These are phyloP conservation scores for Colletotrichum brevisporum DNA, from an alignment of 2,329 filamentous ascomycete species.

Conservation along the genomic window DNA sequence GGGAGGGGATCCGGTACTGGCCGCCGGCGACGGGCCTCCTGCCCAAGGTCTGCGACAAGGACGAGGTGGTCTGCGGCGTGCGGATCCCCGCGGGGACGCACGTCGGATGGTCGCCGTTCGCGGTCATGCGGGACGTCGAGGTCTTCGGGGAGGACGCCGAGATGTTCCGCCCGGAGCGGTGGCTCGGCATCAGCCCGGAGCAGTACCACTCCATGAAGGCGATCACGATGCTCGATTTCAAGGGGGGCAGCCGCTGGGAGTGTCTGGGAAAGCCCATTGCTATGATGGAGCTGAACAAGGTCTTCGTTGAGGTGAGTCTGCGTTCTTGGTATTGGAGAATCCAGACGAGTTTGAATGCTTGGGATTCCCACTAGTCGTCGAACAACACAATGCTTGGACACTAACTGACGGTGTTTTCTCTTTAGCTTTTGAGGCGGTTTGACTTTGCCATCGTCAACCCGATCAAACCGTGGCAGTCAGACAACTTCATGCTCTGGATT, in stretches of 20 bases:
- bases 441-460: slow-evolving; percentile 46
- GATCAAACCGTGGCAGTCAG: slow-evolving; percentile 48
- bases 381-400: background rate
- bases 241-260: slow-evolving; percentile 55
- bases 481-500: slow-evolving; percentile 48
- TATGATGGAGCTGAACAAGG: slow-evolving; percentile 55
- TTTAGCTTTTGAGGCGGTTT: slow-evolving; percentile 45
- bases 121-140: slow-evolving; percentile 49
- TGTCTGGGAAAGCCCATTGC: slow-evolving; percentile 56
- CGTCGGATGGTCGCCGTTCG: slow-evolving; percentile 51
- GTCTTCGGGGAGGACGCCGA: slow-evolving; percentile 53
- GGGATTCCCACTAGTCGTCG: background rate
- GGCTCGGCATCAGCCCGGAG: slow-evolving; percentile 52
- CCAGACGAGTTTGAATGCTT: background rate
- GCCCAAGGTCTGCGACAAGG: slow-evolving; percentile 54
- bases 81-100: slow-evolving; percentile 50
- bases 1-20: slow-evolving; percentile 59
- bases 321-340: too few species aligned
- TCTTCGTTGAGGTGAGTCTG: slow-evolving; percentile 56
- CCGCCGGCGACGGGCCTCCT: slow-evolving; percentile 54
- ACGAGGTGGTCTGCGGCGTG: slow-evolving; percentile 51
- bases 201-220: slow-evolving; percentile 52
- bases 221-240: slow-evolving; percentile 50
- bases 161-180: slow-evolving; percentile 52
- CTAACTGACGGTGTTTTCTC: background rate